Conservation (phyloP, 2,329 filamentous ascomycete genomes). For the Talaromyces piceae region DNA sequence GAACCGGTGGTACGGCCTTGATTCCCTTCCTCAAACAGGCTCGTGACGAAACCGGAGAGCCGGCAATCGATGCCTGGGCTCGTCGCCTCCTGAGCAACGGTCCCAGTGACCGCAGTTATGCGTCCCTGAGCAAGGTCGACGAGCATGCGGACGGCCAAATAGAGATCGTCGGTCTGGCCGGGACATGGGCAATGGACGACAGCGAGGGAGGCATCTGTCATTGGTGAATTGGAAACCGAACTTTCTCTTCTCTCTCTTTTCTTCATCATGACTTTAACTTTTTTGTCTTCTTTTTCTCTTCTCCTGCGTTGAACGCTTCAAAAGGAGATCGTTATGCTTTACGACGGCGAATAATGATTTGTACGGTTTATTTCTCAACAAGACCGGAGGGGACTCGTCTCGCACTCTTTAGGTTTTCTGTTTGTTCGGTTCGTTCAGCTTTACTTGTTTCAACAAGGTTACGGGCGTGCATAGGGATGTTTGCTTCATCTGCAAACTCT, state of each 20-base stretch:
- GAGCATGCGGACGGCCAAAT: conserved; percentile 49
- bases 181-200: conserved; percentile 83
- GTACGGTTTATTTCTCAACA: not conserved
- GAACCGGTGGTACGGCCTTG: conserved; percentile 86
- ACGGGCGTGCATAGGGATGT: not conserved
- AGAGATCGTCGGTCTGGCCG: conserved; percentile 65
- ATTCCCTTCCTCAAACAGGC: conserved; percentile 97
- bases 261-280: not conserved
- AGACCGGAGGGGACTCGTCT: not conserved
- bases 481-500: no score
- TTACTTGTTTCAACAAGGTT: not conserved
- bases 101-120: conserved; percentile 29
- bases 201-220: conserved; percentile 57
- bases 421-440: no score
- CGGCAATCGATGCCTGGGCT: conserved; percentile 66
- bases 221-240: conserved; percentile 41
- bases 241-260: no score
- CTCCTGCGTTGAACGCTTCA: not conserved
- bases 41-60: conserved; percentile 89
- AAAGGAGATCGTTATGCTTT: not conserved
- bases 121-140: conserved; percentile 45
- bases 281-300: not conserved
- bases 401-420: not conserved
- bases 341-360: not conserved
- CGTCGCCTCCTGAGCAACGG: conserved; percentile 50